Evolutionary conservation across 495 filamentous ascomycete species (phyloP).

Genomic region (Aspergillus haitiensis): DNA sequence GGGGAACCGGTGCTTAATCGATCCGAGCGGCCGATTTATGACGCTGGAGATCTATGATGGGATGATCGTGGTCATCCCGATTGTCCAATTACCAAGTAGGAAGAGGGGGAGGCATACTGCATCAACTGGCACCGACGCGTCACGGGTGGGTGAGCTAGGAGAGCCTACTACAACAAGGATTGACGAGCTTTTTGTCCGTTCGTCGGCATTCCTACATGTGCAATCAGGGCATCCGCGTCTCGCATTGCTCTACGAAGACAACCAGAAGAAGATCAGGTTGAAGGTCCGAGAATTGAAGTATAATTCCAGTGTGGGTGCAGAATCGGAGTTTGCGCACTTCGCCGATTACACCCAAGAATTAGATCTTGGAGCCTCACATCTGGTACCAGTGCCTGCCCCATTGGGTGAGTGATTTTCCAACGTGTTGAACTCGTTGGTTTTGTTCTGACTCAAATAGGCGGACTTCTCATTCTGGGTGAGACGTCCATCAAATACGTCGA

Average conservation of each 20-base stretch:
- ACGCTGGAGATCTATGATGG: slow-evolving; percentile 88
- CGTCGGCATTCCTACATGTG: slow-evolving; percentile 76
- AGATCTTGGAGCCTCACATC: slow-evolving; percentile 71
- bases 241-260: slow-evolving; percentile 80
- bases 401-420: slow-evolving; percentile 41
- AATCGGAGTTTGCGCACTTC: slow-evolving; percentile 53
- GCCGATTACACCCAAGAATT: slow-evolving; percentile 57
- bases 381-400: slow-evolving; percentile 78
- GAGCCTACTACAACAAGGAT: slow-evolving; percentile 73
- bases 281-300: slow-evolving; percentile 59
- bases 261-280: slow-evolving; percentile 60
- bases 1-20: slow-evolving; percentile 73
- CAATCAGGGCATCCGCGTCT: slow-evolving; percentile 70
- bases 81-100: slow-evolving; percentile 63
- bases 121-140: slow-evolving; percentile 32
- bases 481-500: slow-evolving; percentile 81
- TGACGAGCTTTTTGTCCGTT: slow-evolving; percentile 82
- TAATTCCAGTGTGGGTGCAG: slow-evolving; percentile 44
- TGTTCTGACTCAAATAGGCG: slow-evolving; percentile 46
- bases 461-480: slow-evolving; percentile 81
- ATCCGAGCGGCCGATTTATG: slow-evolving; percentile 79
- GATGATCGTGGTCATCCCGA: slow-evolving; percentile 71
- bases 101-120: slow-evolving; percentile 40
- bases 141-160: slow-evolving; percentile 59
- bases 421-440: neutral